A percentile compares a stretch with the other conserved stretches of the same genome.
phyloP scores from a whole-genome alignment of 192 early-diverging fungal species.

The Coemansia biformis region DNA sequence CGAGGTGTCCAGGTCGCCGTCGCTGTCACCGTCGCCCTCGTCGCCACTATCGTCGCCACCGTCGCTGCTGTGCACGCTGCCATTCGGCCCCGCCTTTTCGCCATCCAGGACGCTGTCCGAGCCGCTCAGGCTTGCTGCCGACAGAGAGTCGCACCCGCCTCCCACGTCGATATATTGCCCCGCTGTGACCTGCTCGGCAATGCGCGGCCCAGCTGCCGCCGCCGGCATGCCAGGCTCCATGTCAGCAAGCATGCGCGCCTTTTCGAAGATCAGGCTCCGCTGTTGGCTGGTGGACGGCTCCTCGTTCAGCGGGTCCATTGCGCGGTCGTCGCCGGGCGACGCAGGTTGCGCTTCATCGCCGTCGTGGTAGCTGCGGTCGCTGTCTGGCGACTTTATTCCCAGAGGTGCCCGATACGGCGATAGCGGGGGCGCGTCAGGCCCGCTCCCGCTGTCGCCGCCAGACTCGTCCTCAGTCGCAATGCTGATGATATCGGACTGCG shows the following conservation, averaged over 20 bases:
- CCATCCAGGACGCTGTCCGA: too few species aligned
- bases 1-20: slow-evolving; percentile 31
- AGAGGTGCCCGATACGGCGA: too few species aligned
- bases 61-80: too few species aligned
- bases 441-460: too few species aligned
- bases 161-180: slow-evolving; percentile 12
- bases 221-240: neutral
- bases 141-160: slow-evolving; percentile 4
- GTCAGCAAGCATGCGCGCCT: slow-evolving; percentile 2
- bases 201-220: too few species aligned
- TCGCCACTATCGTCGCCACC: slow-evolving; percentile 9
- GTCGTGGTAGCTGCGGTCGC: neutral
- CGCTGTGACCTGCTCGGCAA: neutral
- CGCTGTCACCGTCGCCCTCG: slow-evolving; percentile 15
- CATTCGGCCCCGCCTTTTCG: too few species aligned
- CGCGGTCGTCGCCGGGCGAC: neutral
- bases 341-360: neutral
- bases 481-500: slow-evolving; percentile 7
- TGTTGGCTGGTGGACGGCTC: neutral
- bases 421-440: too few species aligned
- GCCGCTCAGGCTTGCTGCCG: neutral
- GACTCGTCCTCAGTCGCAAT: neutral
- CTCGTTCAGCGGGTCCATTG: neutral
- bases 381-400: too few species aligned
- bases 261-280: slow-evolving; percentile 18